Evolutionary conservation across 164 flowering plant species (phyloP).

Genomic region (Nymphaea thermarum): DNA sequence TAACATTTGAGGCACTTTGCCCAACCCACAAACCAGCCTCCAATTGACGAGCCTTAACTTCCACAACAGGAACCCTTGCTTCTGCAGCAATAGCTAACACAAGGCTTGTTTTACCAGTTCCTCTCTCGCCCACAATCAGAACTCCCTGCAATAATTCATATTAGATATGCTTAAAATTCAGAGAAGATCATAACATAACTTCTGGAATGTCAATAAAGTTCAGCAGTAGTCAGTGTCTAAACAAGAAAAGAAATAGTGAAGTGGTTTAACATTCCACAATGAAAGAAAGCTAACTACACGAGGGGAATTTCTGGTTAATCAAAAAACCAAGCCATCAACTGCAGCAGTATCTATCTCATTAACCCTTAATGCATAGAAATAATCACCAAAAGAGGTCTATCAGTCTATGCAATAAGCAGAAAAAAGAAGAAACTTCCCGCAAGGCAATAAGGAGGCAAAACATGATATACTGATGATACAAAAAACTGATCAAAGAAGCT

Average conservation of each 20-base stretch:
- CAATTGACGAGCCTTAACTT: slow-evolving; percentile 75
- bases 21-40: slow-evolving; percentile 97
- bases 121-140: slow-evolving; percentile 94
- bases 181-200: background rate
- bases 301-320: background rate
- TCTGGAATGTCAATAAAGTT: background rate
- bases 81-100: slow-evolving; percentile 95
- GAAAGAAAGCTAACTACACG: background rate
- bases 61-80: slow-evolving; percentile 89
- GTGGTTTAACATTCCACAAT: background rate
- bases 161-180: background rate
- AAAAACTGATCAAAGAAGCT: too few species aligned
- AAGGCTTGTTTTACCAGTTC: slow-evolving; percentile 92
- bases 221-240: background rate
- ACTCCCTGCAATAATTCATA: slow-evolving; percentile 59
- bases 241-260: background rate
- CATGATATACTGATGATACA: too few species aligned
- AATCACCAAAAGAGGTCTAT: too few species aligned
- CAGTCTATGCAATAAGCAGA: too few species aligned
- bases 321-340: too few species aligned
- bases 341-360: too few species aligned
- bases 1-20: slow-evolving; percentile 91
- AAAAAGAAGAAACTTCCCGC: too few species aligned
- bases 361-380: too few species aligned
- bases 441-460: too few species aligned